These are phyloP conservation scores for Sungouiozyma ichnusensis DNA, from an alignment of 805 yeast species.

Conservation along the genomic window DNA sequence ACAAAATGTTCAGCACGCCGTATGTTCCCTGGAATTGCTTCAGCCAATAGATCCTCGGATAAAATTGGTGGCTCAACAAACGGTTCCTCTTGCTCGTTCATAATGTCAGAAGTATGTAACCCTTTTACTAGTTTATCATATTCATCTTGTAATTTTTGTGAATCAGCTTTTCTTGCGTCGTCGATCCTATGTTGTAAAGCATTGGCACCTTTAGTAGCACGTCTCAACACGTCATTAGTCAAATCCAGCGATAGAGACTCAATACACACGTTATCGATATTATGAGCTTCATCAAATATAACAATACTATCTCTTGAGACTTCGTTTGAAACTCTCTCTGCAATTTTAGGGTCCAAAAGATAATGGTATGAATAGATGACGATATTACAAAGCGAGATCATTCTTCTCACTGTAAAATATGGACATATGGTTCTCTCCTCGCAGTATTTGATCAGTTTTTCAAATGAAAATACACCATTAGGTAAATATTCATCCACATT, in stretches of 20 bases:
- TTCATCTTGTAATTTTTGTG: slow-evolving; percentile 77
- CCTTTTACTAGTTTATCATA: slow-evolving; percentile 89
- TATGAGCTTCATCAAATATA: slow-evolving; percentile 97
- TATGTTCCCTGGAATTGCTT: slow-evolving; percentile 95
- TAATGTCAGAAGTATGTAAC: slow-evolving; percentile 66
- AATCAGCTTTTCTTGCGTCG: slow-evolving; percentile 71
- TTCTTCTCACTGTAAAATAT: slow-evolving; percentile 93
- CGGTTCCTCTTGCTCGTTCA: slow-evolving; percentile 37
- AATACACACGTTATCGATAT: slow-evolving; percentile 96
- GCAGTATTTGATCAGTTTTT: slow-evolving; percentile 67
- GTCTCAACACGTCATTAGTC: slow-evolving; percentile 78
- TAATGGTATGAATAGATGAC: slow-evolving; percentile 95
- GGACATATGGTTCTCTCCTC: slow-evolving; percentile 80
- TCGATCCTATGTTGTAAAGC: slow-evolving; percentile 73
- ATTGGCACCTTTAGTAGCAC: slow-evolving; percentile 81
- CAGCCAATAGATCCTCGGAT: slow-evolving; percentile 75
- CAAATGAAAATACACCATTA: slow-evolving; percentile 90
- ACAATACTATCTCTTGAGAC: slow-evolving; percentile 86
- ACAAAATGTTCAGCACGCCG: slow-evolving; percentile 95
- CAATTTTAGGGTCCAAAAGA: slow-evolving; percentile 90
- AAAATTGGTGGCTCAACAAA: slow-evolving; percentile 83
- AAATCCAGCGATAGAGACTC: slow-evolving; percentile 87
- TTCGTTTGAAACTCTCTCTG: slow-evolving; percentile 88
- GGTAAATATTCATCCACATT: slow-evolving; percentile 89
- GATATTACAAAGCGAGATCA: slow-evolving; percentile 89